phyloP scores from a whole-genome alignment of 371 early-diverging fungal genomes.

The Blastocladiella emersonii region DNA sequence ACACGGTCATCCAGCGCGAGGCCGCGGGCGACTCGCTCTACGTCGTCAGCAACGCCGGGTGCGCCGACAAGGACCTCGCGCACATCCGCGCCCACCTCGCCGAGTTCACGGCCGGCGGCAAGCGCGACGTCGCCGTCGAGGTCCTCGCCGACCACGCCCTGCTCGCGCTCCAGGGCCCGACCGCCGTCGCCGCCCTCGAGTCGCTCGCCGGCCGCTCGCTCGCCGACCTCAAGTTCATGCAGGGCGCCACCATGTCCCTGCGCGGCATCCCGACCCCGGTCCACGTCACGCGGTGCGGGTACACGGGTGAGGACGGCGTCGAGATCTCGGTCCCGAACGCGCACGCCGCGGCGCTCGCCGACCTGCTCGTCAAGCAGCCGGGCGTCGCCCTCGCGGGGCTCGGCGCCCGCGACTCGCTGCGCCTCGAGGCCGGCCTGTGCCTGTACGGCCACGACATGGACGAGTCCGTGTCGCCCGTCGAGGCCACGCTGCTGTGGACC shows the following conservation, averaged over 20 bases:
- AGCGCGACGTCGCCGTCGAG: constrained; percentile 64
- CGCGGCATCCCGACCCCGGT: constrained; percentile 48
- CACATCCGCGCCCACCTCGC: constrained; percentile 66
- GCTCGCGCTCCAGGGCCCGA: constrained; percentile 73
- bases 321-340: constrained; percentile 79
- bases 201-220: constrained; percentile 36
- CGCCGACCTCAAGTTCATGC: constrained; percentile 76
- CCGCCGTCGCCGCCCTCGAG: constrained; percentile 46
- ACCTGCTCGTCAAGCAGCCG: constrained; percentile 52
- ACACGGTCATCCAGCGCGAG: constrained; percentile 67
- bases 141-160: constrained; percentile 72
- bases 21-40: constrained; percentile 60
- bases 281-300: constrained; percentile 89
- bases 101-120: constrained; percentile 55
- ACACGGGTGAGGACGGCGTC: constrained; percentile 99
- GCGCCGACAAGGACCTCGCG: constrained; percentile 87
- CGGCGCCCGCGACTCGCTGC: constrained; percentile 86
- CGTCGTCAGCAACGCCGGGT: constrained; percentile 94
- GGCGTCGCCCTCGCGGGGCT: constrained; percentile 85
- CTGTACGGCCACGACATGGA: constrained; percentile 92
- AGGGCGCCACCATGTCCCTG: constrained; percentile 51
- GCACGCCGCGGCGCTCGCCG: constrained; percentile 50
- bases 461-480: constrained; percentile 81
- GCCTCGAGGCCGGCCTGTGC: constrained; percentile 94
- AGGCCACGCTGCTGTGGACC: constrained; percentile 90